Evolutionary conservation across 495 filamentous ascomycete species (phyloP).

Genomic region (Talaromyces thailandensis): DNA sequence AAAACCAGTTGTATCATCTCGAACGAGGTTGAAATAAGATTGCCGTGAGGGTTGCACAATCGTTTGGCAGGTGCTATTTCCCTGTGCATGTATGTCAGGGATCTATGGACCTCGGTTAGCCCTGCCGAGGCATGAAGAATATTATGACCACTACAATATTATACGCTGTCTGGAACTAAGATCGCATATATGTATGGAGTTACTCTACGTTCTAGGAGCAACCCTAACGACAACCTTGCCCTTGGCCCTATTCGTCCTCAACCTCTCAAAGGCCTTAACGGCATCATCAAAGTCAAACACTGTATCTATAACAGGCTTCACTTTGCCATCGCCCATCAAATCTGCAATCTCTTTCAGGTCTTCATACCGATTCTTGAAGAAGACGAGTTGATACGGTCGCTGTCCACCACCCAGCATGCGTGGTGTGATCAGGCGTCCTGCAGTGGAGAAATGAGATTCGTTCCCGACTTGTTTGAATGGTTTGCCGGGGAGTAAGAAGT

Average conservation of each 20-base stretch:
- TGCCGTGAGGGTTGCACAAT: not conserved
- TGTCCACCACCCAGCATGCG: slow-evolving; percentile 56
- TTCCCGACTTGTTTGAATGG: slow-evolving; percentile 52
- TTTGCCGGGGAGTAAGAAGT: slow-evolving; percentile 44
- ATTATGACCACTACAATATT: not conserved
- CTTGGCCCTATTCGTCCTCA: slow-evolving; percentile 51
- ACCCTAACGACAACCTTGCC: slow-evolving; percentile 66
- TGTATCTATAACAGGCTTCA: slow-evolving; percentile 52
- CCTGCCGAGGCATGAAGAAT: not conserved
- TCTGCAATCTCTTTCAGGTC: slow-evolving; percentile 46
- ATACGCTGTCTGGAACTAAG: not conserved
- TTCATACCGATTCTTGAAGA: slow-evolving; percentile 28
- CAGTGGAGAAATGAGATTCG: slow-evolving; percentile 16
- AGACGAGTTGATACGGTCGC: slow-evolving; percentile 39
- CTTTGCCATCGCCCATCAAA: slow-evolving; percentile 53
- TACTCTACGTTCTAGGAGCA: slow-evolving; percentile 8
- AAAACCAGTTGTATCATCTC: not conserved
- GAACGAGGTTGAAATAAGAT: not conserved
- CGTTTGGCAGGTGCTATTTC: not conserved
- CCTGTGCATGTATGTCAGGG: not conserved
- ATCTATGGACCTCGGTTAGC: not conserved
- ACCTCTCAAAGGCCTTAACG: slow-evolving; percentile 52
- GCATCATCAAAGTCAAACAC: slow-evolving; percentile 53
- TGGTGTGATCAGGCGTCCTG: slow-evolving; percentile 33
- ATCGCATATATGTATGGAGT: not conserved